Evolutionary conservation across 2,329 filamentous ascomycete genomes (phyloP), one percentile per base, ranked within the genome.

Genomic region (Verticillium albo-atrum): DNA sequence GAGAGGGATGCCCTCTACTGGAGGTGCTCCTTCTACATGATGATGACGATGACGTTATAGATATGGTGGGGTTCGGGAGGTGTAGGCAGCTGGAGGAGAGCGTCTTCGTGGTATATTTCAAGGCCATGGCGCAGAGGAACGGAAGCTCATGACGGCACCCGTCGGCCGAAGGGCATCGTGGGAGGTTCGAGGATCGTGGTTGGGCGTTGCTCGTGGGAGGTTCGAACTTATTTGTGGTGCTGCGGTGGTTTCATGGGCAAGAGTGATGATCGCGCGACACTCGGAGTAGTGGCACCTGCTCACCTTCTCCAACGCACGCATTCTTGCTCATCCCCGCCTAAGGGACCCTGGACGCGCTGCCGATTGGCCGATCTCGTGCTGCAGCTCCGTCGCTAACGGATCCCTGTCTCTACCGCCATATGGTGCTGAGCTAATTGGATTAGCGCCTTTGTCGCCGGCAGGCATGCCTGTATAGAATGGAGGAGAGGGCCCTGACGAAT

Each of bases 11-110:
- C n/a, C 42, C 10, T 25, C 4, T 17, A 25, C 26, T 10, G n/a
- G 53, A 20, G 26, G 9, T 4, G 25, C 42, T 54, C 42, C 50
- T 26, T 52, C 27, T 59, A 56, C 60, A 58, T 63, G 60, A 62
- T 66, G 69, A 66, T 62, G 68, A 58, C 62, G 60, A 62, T 66
- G 69, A 66, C 63, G 68, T 65, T 64, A 66, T 65, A 20, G 63
- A 58, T 32, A 62, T 50, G 53, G 63, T 58, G 57, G 65, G 52
- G 50, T 57, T 58, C 28, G 66, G 54, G 15, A 60, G 56, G 56
- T 58, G 65, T 52, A 63, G 55, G 47, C 60, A 57, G 47, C 56
- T 62, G 58, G 28, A 32, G n/a, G 17, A 28, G 9, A 54, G 26
- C 5, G 52, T 28, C n/a, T 32, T 30, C n/a, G 52, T n/a, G 26